Evolutionary conservation across 179 eudicot species (phyloP).

Genomic region (Silene noctiflora): DNA sequence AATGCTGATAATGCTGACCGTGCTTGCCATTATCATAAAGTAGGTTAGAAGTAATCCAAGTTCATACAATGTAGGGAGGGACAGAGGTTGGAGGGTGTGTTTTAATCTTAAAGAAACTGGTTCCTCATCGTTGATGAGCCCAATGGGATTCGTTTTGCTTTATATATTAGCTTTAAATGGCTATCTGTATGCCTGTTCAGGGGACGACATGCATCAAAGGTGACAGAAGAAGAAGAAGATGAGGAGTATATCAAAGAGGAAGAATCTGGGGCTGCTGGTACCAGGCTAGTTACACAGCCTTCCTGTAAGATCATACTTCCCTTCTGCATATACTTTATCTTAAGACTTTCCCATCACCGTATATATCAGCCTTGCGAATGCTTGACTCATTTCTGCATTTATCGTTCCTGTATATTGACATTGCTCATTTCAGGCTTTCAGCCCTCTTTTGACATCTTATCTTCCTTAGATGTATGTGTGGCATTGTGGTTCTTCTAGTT

Average conservation of each 20-base stretch:
- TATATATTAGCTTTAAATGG: not conserved
- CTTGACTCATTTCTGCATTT: not conserved
- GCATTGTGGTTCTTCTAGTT: not conserved
- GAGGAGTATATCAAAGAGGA: slow-evolving; percentile 91
- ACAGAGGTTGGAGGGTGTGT: not conserved
- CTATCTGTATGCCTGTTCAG: slow-evolving; percentile 29
- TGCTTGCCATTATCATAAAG: too few relatives aligned
- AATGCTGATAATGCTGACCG: too few relatives aligned
- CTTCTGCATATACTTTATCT: not conserved
- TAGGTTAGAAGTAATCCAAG: not conserved
- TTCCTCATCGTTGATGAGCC: not conserved
- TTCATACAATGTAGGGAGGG: not conserved
- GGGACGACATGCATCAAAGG: slow-evolving; percentile 96
- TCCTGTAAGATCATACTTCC: slow-evolving; percentile 53
- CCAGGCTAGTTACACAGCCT: slow-evolving; percentile 80
- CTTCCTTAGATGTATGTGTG: not conserved
- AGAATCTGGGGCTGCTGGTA: slow-evolving; percentile 79
- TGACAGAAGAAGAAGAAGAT: slow-evolving; percentile 97
- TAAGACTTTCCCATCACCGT: not conserved
- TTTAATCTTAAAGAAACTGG: not conserved
- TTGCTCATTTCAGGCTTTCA: not conserved
- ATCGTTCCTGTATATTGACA: not conserved
- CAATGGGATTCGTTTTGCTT: not conserved
- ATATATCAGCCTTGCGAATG: not conserved
- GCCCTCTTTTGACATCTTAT: not conserved